phyloP scores from a whole-genome alignment of 345 rosid genomes.

The Eucalyptus sp. region DNA sequence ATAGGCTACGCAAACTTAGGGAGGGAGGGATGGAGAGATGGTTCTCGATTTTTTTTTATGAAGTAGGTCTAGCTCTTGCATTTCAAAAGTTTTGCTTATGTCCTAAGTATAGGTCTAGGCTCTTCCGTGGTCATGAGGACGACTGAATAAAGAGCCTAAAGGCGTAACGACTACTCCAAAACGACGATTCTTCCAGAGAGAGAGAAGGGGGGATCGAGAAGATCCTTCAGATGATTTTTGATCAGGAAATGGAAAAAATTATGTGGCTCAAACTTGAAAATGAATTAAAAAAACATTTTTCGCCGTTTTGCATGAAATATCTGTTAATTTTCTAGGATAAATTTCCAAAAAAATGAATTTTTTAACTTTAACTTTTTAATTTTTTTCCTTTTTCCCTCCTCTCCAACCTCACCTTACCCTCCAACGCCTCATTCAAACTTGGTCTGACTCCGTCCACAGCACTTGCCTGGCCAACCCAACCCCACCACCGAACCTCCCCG shows the following conservation, averaged over 20 bases:
- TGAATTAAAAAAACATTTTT: no score
- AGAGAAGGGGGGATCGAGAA: background rate
- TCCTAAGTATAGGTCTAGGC: background rate
- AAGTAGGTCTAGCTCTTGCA: background rate
- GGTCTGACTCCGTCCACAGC: no score
- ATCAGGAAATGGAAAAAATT: no score
- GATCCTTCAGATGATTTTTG: background rate
- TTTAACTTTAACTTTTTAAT: no score
- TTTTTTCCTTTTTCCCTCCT: no score
- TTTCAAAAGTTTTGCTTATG: background rate
- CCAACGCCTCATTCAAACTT: no score
- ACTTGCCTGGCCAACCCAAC: no score
- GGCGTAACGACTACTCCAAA: fast-evolving
- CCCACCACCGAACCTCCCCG: no score
- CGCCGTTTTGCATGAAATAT: fast-evolving
- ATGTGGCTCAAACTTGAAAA: no score
- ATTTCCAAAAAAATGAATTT: no score
- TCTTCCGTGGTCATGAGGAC: background rate
- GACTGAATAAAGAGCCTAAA: background rate
- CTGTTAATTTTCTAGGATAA: background rate
- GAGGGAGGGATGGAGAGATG: background rate
- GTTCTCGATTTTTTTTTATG: no score
- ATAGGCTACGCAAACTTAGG: background rate
- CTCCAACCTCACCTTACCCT: no score
- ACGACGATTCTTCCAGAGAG: background rate